Evolutionary conservation across 371 early-diverging fungal species (phyloP).

Genomic region (Mucor lusitanicus): DNA sequence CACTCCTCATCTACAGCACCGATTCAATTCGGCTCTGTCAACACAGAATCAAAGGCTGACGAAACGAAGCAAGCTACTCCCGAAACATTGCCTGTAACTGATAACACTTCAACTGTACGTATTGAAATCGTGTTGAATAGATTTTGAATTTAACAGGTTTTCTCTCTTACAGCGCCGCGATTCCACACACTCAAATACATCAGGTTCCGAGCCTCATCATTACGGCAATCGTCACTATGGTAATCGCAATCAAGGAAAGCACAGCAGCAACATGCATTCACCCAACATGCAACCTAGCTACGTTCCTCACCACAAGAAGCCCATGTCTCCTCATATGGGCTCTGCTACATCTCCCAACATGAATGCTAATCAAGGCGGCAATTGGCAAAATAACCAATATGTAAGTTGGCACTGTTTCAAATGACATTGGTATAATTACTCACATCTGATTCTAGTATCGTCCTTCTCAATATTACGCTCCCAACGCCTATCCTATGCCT

Average conservation of each 20-base stretch:
- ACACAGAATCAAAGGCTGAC: slow-evolving; percentile 27
- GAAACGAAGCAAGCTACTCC: slow-evolving; percentile 39
- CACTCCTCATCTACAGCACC: slow-evolving; percentile 17
- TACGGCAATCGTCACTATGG: slow-evolving; percentile 27
- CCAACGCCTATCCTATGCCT: slow-evolving; percentile 27
- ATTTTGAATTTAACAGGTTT: not conserved
- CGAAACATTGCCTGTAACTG: slow-evolving; percentile 21
- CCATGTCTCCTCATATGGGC: slow-evolving; percentile 35
- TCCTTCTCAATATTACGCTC: slow-evolving; percentile 27
- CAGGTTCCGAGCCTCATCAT: slow-evolving; percentile 20
- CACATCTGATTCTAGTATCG: slow-evolving; percentile 25
- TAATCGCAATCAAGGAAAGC: slow-evolving; percentile 27
- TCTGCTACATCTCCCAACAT: slow-evolving; percentile 31
- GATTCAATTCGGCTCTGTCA: slow-evolving; percentile 54
- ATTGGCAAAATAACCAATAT: slow-evolving; percentile 27
- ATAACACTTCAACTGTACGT: slow-evolving; percentile 32
- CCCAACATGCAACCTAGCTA: slow-evolving; percentile 25
- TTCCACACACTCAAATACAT: slow-evolving; percentile 26
- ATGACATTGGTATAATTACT: not conserved
- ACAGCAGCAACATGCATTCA: slow-evolving; percentile 5
- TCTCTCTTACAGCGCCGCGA: slow-evolving; percentile 10
- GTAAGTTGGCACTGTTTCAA: slow-evolving; percentile 19
- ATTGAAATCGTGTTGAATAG: not conserved
- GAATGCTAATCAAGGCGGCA: slow-evolving; percentile 17
- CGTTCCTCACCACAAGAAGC: slow-evolving; percentile 37